Conservation (phyloP, 257 asterid species). For the Solanum pinnatisectum region DNA sequence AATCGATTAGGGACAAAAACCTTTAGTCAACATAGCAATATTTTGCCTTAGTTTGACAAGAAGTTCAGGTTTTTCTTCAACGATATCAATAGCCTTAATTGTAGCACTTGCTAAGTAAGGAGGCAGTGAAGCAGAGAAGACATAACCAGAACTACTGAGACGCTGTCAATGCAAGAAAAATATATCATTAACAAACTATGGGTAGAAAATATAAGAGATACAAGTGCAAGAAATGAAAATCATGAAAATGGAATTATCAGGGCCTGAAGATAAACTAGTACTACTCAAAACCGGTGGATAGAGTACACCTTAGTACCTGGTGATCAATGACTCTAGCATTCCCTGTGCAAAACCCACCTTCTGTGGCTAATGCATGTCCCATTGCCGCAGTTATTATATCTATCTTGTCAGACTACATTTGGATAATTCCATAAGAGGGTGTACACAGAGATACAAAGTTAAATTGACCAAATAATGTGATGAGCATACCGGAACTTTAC, state of each 20-base stretch:
- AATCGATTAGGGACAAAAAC: conserved; percentile 12
- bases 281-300: not conserved
- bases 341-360: conserved; percentile 98
- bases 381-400: conserved; percentile 86
- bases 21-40: conserved; percentile 39
- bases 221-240: not conserved
- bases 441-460: conserved; percentile 1
- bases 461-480: conserved; percentile 2
- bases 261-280: not conserved
- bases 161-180: conserved; percentile 44
- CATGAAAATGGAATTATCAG: not conserved
- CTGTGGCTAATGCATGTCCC: conserved; percentile 97
- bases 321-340: conserved; percentile 86
- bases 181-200: not conserved
- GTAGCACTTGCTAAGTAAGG: conserved; percentile 96
- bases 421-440: conserved; percentile 1
- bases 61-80: conserved; percentile 67
- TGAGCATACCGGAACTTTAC: conserved; percentile 55
- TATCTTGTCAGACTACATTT: conserved; percentile 64
- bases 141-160: conserved; percentile 88
- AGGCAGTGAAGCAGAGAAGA: conserved; percentile 91
- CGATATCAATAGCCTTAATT: conserved; percentile 69
- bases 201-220: not conserved
- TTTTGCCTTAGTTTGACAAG: conserved; percentile 51
- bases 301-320: conserved; percentile 45